These are phyloP conservation scores for Casuarina cunninghamiana DNA, from an alignment of 306 rosid genomes.

Conservation along the genomic window DNA sequence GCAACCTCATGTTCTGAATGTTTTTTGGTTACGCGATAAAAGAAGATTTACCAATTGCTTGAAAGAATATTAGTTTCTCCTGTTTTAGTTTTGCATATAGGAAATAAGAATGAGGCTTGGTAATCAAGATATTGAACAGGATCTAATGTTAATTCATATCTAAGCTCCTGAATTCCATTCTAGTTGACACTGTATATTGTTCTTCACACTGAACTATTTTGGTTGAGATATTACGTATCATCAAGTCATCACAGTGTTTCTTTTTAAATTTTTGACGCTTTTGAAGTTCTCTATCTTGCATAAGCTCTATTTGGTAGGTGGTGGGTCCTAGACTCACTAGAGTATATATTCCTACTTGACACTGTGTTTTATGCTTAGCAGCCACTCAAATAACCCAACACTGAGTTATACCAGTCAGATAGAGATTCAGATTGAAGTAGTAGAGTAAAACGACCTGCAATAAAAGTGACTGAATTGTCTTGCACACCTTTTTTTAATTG, in stretches of 20 bases:
- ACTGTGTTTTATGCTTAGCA: not conserved
- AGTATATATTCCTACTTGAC: not conserved
- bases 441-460: not conserved
- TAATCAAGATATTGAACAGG: not conserved
- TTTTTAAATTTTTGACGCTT: too few relatives aligned
- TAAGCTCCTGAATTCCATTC: not conserved
- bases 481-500: not conserved
- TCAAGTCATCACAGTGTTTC: not conserved
- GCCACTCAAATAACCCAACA: not conserved
- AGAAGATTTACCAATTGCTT: conserved; percentile 6
- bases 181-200: not conserved
- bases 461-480: not conserved
- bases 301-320: not conserved
- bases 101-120: not conserved
- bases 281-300: not conserved
- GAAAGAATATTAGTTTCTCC: not conserved
- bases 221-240: conserved; percentile 3
- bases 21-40: conserved; percentile 1
- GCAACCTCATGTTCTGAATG: conserved; percentile 9
- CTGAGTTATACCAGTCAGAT: not conserved
- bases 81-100: not conserved
- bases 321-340: not conserved
- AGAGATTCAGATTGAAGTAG: conserved; percentile 6
- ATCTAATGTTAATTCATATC: not conserved
- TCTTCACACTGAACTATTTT: not conserved